Percentiles rank a stretch among this genome's conserved stretches.
Evolutionary conservation across 73 alveolate species (phyloP).

Genomic region (Breviolum minutum): DNA sequence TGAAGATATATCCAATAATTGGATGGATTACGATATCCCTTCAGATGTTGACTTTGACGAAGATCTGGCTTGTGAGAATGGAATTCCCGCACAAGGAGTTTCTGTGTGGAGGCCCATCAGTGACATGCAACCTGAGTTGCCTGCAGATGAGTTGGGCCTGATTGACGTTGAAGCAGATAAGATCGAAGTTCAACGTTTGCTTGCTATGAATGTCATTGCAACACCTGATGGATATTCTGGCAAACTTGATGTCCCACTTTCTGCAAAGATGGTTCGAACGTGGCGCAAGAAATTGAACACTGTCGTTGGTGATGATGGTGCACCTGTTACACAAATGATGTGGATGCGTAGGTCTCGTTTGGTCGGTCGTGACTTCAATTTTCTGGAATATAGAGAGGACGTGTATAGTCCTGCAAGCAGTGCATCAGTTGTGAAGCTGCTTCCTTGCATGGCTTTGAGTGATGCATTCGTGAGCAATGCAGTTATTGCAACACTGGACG

Average conservation of each 20-base stretch:
- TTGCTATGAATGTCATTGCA: background rate
- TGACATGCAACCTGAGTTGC: background rate
- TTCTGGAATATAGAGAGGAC: background rate
- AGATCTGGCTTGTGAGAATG: no score
- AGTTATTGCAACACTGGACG: background rate
- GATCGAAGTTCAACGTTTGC: background rate
- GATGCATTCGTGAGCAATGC: background rate
- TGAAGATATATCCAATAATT: no score
- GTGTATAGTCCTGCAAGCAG: background rate
- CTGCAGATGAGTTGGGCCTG: background rate
- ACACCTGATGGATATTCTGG: background rate
- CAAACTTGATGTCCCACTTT: background rate
- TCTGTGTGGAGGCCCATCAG: background rate
- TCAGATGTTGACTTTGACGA: no score
- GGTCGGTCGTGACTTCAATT: background rate
- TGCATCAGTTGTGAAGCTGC: background rate
- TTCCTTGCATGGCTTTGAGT: background rate
- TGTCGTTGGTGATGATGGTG: no score
- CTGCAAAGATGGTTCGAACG: background rate
- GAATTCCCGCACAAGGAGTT: no score
- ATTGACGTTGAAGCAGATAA: background rate
- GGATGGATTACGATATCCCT: no score
- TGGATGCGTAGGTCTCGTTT: background rate
- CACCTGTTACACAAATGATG: no score
- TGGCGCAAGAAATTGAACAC: background rate